Evolutionary conservation across 306 rosid genomes (phyloP).

Genomic region (Vigna nakashimae): DNA sequence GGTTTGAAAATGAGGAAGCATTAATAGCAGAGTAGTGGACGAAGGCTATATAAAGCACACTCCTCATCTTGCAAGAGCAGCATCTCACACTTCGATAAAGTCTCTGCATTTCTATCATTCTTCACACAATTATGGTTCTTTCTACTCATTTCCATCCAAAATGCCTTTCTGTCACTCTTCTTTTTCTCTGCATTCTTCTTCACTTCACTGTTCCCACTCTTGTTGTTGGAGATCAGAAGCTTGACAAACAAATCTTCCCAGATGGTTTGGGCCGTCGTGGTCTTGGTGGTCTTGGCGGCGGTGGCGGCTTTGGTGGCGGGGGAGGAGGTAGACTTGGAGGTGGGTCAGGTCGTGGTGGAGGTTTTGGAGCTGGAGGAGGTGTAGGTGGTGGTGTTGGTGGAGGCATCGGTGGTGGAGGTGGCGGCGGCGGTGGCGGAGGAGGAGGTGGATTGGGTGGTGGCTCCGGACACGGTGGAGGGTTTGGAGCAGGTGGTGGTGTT

Average conservation of each 20-base stretch:
- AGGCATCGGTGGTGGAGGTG: constrained; percentile 44
- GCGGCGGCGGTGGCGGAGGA: constrained; percentile 44
- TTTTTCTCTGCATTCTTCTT: constrained; percentile 60
- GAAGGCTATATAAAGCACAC: constrained; percentile 53
- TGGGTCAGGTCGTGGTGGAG: constrained; percentile 44
- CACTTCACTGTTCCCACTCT: constrained; percentile 50
- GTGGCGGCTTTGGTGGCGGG: constrained; percentile 43
- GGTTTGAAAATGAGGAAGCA: constrained; percentile 44
- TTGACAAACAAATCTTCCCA: constrained; percentile 53
- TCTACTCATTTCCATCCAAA: constrained; percentile 41
- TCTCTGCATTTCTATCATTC: neutral
- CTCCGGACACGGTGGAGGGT: constrained; percentile 49
- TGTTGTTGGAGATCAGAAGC: constrained; percentile 62
- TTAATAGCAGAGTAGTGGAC: constrained; percentile 42
- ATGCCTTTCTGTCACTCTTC: constrained; percentile 54
- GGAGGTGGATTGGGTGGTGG: constrained; percentile 49
- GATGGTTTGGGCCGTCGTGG: constrained; percentile 54
- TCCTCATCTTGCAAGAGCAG: neutral
- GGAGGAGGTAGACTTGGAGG: constrained; percentile 56
- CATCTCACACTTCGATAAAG: neutral
- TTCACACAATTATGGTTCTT: constrained; percentile 27
- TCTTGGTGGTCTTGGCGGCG: constrained; percentile 38
- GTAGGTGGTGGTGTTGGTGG: constrained; percentile 47
- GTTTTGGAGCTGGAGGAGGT: constrained; percentile 50
- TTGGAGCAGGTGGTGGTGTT: constrained; percentile 49